Evolutionary conservation across 305 asterid species (phyloP).

Genomic region (Fraxinus greggii): DNA sequence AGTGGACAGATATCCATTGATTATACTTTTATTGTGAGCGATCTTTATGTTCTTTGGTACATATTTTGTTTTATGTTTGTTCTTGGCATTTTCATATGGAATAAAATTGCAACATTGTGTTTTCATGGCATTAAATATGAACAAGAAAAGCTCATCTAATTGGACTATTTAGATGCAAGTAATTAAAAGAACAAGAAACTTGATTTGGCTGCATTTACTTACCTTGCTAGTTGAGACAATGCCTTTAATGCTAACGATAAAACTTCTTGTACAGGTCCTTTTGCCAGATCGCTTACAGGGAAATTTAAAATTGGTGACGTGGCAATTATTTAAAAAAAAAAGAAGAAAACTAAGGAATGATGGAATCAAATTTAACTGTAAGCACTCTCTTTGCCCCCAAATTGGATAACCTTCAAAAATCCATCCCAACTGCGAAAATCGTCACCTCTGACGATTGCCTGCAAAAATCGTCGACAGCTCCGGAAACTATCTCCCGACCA

Average conservation of each 20-base stretch:
- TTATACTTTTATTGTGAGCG: background rate
- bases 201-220: background rate
- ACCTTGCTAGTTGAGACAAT: background rate
- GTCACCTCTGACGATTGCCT: background rate
- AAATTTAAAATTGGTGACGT: background rate
- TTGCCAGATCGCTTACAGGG: background rate
- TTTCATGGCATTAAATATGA: background rate
- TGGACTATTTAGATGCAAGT: background rate
- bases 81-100: background rate
- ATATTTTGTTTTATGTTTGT: background rate
- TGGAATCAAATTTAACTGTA: background rate
- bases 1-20: background rate
- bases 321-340: background rate
- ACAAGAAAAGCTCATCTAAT: background rate
- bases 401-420: background rate
- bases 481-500: background rate
- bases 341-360: background rate
- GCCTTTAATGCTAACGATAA: background rate
- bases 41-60: background rate
- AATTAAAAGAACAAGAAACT: background rate
- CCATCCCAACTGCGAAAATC: background rate
- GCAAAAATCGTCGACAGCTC: background rate
- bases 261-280: background rate
- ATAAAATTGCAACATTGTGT: background rate
- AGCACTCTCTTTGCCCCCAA: background rate